Base-by-base conservation (phyloP, 2,329 filamentous ascomycete genomes). In the Fonsecaea pedrosoi region DNA sequence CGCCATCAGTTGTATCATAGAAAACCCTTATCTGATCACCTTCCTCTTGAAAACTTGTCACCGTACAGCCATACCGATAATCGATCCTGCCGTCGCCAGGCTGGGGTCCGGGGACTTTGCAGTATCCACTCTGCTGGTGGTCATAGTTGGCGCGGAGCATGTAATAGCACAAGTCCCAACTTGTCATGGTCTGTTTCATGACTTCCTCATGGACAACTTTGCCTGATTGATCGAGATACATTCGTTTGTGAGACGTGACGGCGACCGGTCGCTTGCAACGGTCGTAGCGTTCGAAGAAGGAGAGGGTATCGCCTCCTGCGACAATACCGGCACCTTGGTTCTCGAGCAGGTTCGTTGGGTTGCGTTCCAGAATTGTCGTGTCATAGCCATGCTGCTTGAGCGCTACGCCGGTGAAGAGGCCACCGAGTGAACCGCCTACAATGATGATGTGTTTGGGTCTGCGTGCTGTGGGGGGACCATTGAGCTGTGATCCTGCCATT, bases 101-200 rank as follows among this genome's bases (percentile, higher is more conserved):
- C 38, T 66, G 54, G 25, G 69, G 70, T 0, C 68, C 69, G 12
- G 67, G 53, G 18, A 63, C 42, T 21, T 56, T 37, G 38, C 65
- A 68, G 30, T 70, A 70, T 7, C 60, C 62, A 57, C 69, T 69
- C 32, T 68, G 55, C 25, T 68, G 59, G 34, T 69, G 66, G 42
- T 74, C 72, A 59, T 73, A 73, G 55, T 74, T 74, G 4, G 70
- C 72, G 34, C 71, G 64, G 8, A 74, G 66, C 42, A 71, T 62
- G 54, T 71, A 67, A 48, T 74, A 74, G 35, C 69, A 66, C 48
- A 69, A 59, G 56, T 65, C 69, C 72, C 70, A 74, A 45, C 68
- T 73, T 8, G 69, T 71, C 70, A 73, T 74, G 5, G 65, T 68
- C 45, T 65, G 64, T 60, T 68, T 67, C 54, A 69, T 63, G n/a